These are phyloP conservation scores for Colletotrichum noveboracense DNA, from an alignment of 2,329 filamentous ascomycete genomes.

Conservation along the genomic window DNA sequence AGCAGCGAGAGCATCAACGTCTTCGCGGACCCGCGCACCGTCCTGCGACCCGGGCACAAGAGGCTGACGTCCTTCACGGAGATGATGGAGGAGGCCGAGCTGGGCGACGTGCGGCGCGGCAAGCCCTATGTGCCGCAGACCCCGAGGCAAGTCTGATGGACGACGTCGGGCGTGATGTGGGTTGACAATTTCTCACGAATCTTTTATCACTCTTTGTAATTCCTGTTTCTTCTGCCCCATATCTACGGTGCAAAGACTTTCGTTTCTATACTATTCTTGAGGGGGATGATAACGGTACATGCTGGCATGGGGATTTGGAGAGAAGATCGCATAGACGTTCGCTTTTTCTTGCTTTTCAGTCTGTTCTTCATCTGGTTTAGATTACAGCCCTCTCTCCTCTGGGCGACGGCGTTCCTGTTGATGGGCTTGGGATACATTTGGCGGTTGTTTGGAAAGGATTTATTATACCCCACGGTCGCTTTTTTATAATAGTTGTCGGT, in stretches of 20 bases:
- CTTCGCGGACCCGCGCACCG: conserved; percentile 53
- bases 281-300: neutral
- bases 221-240: neutral
- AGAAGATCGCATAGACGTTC: neutral
- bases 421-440: neutral
- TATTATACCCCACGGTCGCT: conserved; percentile 5
- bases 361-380: neutral
- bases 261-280: neutral
- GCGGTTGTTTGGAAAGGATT: neutral
- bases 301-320: neutral
- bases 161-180: neutral
- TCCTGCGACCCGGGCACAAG: conserved; percentile 28
- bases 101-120: conserved; percentile 46
- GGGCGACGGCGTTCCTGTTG: neutral
- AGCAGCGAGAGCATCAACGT: conserved; percentile 58
- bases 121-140: conserved; percentile 44
- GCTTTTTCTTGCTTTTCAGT: neutral
- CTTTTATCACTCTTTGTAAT: neutral
- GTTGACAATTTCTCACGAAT: neutral
- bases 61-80: conserved; percentile 47
- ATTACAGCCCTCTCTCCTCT: neutral
- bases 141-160: neutral
- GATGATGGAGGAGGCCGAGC: conserved; percentile 54
- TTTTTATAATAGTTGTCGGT: neutral
- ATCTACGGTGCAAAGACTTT: neutral